phyloP scores from a whole-genome alignment of 83 land plant species.

The Picea abies region DNA sequence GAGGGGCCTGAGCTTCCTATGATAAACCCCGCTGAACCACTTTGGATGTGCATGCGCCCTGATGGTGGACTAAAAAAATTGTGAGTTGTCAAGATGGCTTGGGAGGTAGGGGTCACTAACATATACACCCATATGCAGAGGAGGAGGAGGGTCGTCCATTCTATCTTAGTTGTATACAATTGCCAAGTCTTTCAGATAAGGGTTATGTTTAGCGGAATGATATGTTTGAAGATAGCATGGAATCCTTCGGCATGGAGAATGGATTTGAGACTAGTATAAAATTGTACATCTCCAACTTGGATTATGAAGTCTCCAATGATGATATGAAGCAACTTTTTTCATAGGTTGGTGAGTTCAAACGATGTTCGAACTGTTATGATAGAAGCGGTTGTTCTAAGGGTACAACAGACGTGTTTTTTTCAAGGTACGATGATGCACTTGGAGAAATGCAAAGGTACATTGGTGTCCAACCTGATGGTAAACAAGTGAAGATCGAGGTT shows the following conservation, averaged over 20 bases:
- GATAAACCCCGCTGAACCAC: too few relatives aligned
- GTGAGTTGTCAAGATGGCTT: too few relatives aligned
- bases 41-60: too few relatives aligned
- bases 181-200: constrained; percentile 59
- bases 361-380: constrained; percentile 63
- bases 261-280: constrained; percentile 82
- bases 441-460: constrained; percentile 68
- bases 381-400: constrained; percentile 84
- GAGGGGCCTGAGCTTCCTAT: too few relatives aligned
- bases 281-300: constrained; percentile 87
- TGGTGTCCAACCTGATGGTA: constrained; percentile 76
- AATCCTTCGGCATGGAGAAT: constrained; percentile 46
- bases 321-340: constrained; percentile 91
- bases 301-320: constrained; percentile 83
- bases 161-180: constrained; percentile 40
- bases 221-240: constrained; percentile 66
- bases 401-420: constrained; percentile 64
- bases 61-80: too few relatives aligned
- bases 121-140: too few relatives aligned
- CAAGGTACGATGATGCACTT: constrained; percentile 59
- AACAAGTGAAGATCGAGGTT: constrained; percentile 71
- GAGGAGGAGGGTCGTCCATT: background rate
- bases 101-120: too few relatives aligned
- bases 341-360: constrained; percentile 75
- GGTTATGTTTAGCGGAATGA: constrained; percentile 70